phyloP scores from a whole-genome alignment of 202 grass and related monocot genomes.

The Digitaria exilis region DNA sequence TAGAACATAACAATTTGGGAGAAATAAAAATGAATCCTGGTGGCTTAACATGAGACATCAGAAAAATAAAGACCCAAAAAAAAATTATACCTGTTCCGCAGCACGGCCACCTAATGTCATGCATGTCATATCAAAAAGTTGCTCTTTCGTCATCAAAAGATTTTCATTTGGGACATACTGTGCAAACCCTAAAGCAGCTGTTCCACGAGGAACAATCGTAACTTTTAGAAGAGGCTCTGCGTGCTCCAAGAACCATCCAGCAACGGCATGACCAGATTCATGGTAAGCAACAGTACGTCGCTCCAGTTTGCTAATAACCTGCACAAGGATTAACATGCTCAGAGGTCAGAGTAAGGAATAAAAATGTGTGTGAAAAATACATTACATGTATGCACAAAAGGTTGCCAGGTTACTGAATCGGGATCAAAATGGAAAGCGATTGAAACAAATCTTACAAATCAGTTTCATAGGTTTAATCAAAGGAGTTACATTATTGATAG shows the following conservation, averaged over 20 bases:
- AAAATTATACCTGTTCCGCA: constrained; percentile 60
- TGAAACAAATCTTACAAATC: constrained; percentile 23
- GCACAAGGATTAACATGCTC: constrained; percentile 14
- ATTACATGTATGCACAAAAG: not conserved
- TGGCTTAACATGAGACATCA: not conserved
- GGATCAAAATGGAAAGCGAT: not conserved
- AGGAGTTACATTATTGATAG: constrained; percentile 10
- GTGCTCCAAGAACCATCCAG: constrained; percentile 95
- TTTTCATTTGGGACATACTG: constrained; percentile 92
- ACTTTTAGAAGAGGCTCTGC: constrained; percentile 89
- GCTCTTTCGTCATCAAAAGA: constrained; percentile 96
- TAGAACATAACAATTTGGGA: not conserved
- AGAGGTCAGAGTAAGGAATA: constrained; percentile 1
- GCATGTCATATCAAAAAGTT: constrained; percentile 95
- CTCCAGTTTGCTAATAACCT: constrained; percentile 96
- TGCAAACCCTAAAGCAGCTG: constrained; percentile 90
- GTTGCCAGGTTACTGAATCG: constrained; percentile 9
- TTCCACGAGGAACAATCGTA: constrained; percentile 94
- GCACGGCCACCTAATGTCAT: constrained; percentile 95
- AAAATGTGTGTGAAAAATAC: not conserved
- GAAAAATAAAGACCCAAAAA: not conserved
- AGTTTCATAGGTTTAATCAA: constrained; percentile 8
- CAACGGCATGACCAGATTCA: constrained; percentile 84
- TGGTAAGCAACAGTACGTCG: constrained; percentile 86
- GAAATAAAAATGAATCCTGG: not conserved